Conservation (phyloP, 495 filamentous ascomycete genomes). For the Terfezia boudieri region DNA sequence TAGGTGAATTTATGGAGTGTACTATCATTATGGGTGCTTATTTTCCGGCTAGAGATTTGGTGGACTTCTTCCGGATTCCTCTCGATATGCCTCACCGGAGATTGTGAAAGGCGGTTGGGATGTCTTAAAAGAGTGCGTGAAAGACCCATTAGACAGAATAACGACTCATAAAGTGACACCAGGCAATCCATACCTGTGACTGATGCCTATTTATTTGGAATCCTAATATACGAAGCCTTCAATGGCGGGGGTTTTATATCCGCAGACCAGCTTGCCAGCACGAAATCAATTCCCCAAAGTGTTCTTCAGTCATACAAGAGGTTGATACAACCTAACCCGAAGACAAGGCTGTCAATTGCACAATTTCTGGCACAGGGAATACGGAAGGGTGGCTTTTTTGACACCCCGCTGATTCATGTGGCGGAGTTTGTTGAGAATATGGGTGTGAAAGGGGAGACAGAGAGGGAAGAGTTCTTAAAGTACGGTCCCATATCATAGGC, state of each 20-base stretch:
- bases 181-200: slow-evolving; percentile 55
- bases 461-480: slow-evolving; percentile 71
- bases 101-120: slow-evolving; percentile 75
- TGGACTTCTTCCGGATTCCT: slow-evolving; percentile 61
- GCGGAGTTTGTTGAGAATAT: slow-evolving; percentile 82
- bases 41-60: slow-evolving; percentile 44
- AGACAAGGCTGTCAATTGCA: slow-evolving; percentile 56
- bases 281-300: slow-evolving; percentile 61
- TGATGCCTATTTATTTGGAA: slow-evolving; percentile 71
- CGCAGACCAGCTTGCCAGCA: slow-evolving; percentile 54
- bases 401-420: slow-evolving; percentile 72
- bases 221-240: slow-evolving; percentile 72
- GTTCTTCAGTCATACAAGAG: slow-evolving; percentile 84
- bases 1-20: slow-evolving; percentile 20
- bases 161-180: too few relatives aligned
- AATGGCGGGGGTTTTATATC: slow-evolving; percentile 51
- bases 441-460: slow-evolving; percentile 61
- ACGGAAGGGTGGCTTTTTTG: slow-evolving; percentile 67
- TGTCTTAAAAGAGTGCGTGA: slow-evolving; percentile 35
- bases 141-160: too few relatives aligned
- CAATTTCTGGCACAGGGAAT: slow-evolving; percentile 80
- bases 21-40: neutral
- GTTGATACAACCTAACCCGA: slow-evolving; percentile 69
- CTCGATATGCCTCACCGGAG: slow-evolving; percentile 65
- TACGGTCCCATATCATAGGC: slow-evolving; percentile 19